Evolutionary conservation across 169 alveolate species (phyloP).

Genomic region (Sarcocystis neurona): DNA sequence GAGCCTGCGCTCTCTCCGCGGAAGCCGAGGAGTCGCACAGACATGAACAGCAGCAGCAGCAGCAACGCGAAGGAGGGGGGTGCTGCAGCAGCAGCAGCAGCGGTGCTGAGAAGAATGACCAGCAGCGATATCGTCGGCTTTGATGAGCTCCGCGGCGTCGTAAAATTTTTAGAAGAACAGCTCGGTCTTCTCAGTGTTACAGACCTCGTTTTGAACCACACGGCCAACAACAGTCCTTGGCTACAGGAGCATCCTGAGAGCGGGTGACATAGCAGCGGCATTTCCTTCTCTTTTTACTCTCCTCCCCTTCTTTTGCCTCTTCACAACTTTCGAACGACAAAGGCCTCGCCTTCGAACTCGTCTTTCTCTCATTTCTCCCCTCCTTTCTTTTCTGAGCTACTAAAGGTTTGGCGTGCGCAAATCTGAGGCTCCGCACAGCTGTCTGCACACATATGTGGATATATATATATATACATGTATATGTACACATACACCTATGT

Average conservation of each 20-base stretch:
- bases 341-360: no score
- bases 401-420: no score
- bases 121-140: slow-evolving; percentile 28
- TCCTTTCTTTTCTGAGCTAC: no score
- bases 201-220: slow-evolving; percentile 91
- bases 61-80: slow-evolving; percentile 1
- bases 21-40: not conserved
- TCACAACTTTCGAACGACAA: no score
- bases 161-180: slow-evolving; percentile 73
- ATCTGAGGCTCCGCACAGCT: no score
- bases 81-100: not conserved
- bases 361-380: no score
- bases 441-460: not conserved
- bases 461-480: slow-evolving; percentile 1
- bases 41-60: not conserved
- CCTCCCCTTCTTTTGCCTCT: not conserved
- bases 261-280: slow-evolving; percentile 71
- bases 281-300: not conserved
- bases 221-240: slow-evolving; percentile 89
- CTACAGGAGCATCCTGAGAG: slow-evolving; percentile 85
- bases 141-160: slow-evolving; percentile 61
- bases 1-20: not conserved
- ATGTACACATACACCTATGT: not conserved
- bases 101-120: not conserved
- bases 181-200: slow-evolving; percentile 82